A percentile compares a stretch with the other conserved stretches of the same genome.
Evolutionary conservation across 768 basidiomycete species (phyloP).

Genomic region (Termitomyces sp.): DNA sequence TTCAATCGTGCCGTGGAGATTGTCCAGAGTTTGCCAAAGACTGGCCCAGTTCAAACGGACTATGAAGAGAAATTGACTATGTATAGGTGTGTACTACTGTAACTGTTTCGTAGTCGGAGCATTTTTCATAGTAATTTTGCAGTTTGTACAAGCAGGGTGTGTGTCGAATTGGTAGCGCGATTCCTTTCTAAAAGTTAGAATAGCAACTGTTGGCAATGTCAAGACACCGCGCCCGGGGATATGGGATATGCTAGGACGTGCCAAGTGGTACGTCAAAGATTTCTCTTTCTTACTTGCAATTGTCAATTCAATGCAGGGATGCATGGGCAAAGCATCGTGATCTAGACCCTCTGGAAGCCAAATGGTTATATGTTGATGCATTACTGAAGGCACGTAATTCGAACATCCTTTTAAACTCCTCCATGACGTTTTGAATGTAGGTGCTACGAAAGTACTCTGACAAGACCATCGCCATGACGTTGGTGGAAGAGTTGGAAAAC

Average conservation of each 20-base stretch:
- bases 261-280: constrained; percentile 71
- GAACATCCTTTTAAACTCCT: neutral
- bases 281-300: neutral
- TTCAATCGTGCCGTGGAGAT: constrained; percentile 95
- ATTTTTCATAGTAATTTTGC: neutral
- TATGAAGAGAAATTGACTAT: constrained; percentile 94
- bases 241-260: constrained; percentile 87
- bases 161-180: neutral
- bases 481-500: constrained; percentile 73
- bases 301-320: constrained; percentile 51
- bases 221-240: constrained; percentile 73
- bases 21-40: constrained; percentile 88
- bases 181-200: constrained; percentile 4
- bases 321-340: constrained; percentile 94
- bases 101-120: neutral
- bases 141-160: constrained; percentile 93
- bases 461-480: constrained; percentile 67
- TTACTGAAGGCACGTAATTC: constrained; percentile 61
- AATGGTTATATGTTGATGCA: constrained; percentile 85
- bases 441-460: constrained; percentile 80
- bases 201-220: constrained; percentile 87
- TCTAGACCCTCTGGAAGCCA: constrained; percentile 71
- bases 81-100: constrained; percentile 60
- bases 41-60: constrained; percentile 90
- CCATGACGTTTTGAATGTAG: constrained; percentile 31